These are phyloP conservation scores for Phytophthora pini DNA, from an alignment of 352 stramenopile species.

Conservation along the genomic window DNA sequence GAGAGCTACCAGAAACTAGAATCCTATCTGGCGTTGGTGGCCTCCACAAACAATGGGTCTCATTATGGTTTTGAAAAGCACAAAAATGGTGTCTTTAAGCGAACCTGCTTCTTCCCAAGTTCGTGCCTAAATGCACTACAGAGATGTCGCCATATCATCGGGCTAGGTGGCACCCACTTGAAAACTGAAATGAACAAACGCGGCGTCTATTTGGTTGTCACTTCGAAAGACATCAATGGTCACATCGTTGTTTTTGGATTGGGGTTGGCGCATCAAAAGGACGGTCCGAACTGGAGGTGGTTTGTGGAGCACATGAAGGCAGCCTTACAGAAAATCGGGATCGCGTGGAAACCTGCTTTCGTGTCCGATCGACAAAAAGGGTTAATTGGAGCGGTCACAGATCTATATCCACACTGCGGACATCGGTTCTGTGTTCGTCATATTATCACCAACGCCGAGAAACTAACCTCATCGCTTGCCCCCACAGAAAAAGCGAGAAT, in stretches of 20 bases:
- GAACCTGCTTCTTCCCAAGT: neutral
- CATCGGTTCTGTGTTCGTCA: conserved; percentile 10
- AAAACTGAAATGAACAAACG: conserved; percentile 14
- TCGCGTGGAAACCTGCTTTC: neutral
- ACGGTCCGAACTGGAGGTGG: conserved; percentile 2
- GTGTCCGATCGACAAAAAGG: conserved; percentile 13
- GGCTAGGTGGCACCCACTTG: conserved; percentile 3
- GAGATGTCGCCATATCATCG: conserved; percentile 3
- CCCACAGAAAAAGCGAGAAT: neutral
- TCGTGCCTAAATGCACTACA: neutral
- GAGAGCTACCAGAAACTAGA: neutral
- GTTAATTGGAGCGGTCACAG: neutral
- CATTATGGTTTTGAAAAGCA: neutral
- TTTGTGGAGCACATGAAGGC: neutral
- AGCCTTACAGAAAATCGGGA: neutral
- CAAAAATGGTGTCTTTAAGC: neutral
- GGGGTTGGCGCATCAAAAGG: conserved; percentile 1
- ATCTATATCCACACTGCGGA: neutral
- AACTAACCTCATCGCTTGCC: neutral
- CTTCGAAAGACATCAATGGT: conserved; percentile 4
- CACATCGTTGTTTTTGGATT: conserved; percentile 8
- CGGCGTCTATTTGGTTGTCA: conserved; percentile 1
- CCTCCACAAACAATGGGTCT: neutral
- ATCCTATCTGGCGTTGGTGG: neutral
- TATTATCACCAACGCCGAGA: conserved; percentile 10